Percentiles rank a stretch among this genome's conserved stretches.
phyloP scores from a whole-genome alignment of 495 filamentous ascomycete species.

The Diplogelasinospora grovesii region DNA sequence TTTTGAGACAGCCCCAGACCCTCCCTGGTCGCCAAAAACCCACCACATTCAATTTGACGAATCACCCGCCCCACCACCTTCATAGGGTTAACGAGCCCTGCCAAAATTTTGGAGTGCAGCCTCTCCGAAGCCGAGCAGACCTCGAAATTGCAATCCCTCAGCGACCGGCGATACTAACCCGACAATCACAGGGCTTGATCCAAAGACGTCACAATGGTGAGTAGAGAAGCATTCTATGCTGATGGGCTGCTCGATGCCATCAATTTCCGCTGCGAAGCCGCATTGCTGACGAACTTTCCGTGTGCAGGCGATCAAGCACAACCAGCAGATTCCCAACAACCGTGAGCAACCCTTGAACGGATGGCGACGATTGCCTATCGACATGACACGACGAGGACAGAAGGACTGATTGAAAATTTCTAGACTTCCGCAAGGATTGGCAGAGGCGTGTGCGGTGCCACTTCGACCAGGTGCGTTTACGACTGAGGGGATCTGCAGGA shows the following conservation, averaged over 20 bases:
- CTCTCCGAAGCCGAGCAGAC: constrained; percentile 19
- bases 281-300: constrained; percentile 14
- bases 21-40: too few relatives aligned
- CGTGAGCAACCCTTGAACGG: constrained; percentile 53
- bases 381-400: constrained; percentile 8
- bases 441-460: constrained; percentile 95
- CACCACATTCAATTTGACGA: constrained; percentile 13
- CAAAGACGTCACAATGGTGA: constrained; percentile 33
- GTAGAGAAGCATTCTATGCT: constrained; percentile 9
- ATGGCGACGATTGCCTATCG: constrained; percentile 10
- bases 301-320: constrained; percentile 89
- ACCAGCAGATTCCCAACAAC: constrained; percentile 97
- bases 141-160: constrained; percentile 36
- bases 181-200: constrained; percentile 34
- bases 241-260: constrained; percentile 2
- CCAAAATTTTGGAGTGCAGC: constrained; percentile 33
- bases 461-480: constrained; percentile 91
- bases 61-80: constrained; percentile 24
- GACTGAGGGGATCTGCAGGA: constrained; percentile 12
- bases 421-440: constrained; percentile 99
- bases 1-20: too few relatives aligned
- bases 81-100: constrained; percentile 46
- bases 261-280: not conserved
- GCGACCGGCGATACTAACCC: constrained; percentile 26
- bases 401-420: constrained; percentile 20